Conservation (phyloP, 1,139 yeast species). For the Schwanniomyces etchellsii region DNA sequence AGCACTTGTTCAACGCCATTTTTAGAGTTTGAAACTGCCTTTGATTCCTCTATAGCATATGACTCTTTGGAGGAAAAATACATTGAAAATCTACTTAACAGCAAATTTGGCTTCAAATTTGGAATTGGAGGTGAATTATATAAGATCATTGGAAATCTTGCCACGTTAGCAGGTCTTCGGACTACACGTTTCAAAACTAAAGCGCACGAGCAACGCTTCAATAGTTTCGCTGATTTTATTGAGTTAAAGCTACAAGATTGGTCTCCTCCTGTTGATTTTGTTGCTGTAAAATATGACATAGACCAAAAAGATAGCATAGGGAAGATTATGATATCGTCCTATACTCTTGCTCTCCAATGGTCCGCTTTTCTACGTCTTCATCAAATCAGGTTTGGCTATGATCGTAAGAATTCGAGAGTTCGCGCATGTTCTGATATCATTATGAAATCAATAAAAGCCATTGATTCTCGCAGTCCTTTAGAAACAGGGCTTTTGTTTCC, state of each 20-base stretch:
- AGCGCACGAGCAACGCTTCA: conserved; percentile 12
- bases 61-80: conserved; percentile 11
- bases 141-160: conserved; percentile 17
- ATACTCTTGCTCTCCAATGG: conserved; percentile 17
- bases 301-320: conserved; percentile 3
- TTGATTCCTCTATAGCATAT: conserved; percentile 2
- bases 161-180: conserved; percentile 15
- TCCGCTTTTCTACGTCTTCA: conserved; percentile 16
- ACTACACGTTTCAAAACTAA: conserved; percentile 8
- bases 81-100: conserved; percentile 13
- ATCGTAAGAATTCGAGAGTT: conserved; percentile 12
- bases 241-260: conserved; percentile 16
- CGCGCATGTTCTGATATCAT: conserved; percentile 14
- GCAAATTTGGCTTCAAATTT: conserved; percentile 16
- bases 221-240: conserved; percentile 13
- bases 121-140: conserved; percentile 18
- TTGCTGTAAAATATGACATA: conserved; percentile 6
- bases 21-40: conserved; percentile 8
- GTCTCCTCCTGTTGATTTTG: conserved; percentile 10
- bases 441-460: conserved; percentile 11
- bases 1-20: conserved; percentile 16
- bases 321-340: conserved; percentile 10
- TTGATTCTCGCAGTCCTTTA: conserved; percentile 9
- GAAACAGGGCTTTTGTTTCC: conserved; percentile 18
- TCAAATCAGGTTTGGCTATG: conserved; percentile 15